phyloP scores from a whole-genome alignment of 1,284 basidiomycete genomes.

The Pseudozyma tsukubaensis region DNA sequence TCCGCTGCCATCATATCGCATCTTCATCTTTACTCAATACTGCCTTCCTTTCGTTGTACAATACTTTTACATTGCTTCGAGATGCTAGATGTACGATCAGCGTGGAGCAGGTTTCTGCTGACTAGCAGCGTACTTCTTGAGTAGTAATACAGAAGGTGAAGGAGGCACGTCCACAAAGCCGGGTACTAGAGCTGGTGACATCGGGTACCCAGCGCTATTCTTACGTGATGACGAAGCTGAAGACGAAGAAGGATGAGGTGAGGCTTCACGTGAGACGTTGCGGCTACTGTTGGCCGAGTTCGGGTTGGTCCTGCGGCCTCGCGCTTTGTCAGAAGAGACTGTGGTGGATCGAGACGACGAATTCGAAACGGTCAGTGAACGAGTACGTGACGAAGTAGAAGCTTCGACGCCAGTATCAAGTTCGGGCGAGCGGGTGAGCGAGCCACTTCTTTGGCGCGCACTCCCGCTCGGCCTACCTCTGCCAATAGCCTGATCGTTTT shows the following conservation, averaged over 20 bases:
- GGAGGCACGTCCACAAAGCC: slow-evolving; percentile 26
- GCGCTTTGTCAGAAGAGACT: no score
- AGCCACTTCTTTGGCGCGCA: slow-evolving; percentile 16
- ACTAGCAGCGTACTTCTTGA: slow-evolving; percentile 31
- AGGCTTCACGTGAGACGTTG: slow-evolving; percentile 24
- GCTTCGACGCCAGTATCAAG: not conserved
- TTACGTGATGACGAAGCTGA: slow-evolving; percentile 4
- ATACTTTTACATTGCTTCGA: not conserved
- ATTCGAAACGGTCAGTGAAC: slow-evolving; percentile 18
- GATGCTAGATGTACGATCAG: not conserved
- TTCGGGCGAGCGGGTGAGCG: slow-evolving; percentile 12
- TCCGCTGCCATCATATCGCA: not conserved
- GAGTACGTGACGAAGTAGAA: slow-evolving; percentile 6
- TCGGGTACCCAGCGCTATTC: not conserved
- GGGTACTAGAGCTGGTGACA: slow-evolving; percentile 23
- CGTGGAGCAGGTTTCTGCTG: slow-evolving; percentile 3
- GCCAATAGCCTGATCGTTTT: not conserved
- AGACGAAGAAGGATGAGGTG: slow-evolving; percentile 6
- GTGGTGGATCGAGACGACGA: slow-evolving; percentile 4
- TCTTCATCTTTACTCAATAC: not conserved
- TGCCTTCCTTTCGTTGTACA: no score
- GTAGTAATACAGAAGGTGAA: slow-evolving; percentile 8
- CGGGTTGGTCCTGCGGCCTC: slow-evolving; percentile 4
- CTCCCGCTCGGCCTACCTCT: no score
- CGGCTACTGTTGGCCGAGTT: slow-evolving; percentile 20